Evolutionary conservation across 192 early-diverging fungal genomes (phyloP), one percentile per base, ranked within the genome.

Genomic region (Spinellus fusiger): DNA sequence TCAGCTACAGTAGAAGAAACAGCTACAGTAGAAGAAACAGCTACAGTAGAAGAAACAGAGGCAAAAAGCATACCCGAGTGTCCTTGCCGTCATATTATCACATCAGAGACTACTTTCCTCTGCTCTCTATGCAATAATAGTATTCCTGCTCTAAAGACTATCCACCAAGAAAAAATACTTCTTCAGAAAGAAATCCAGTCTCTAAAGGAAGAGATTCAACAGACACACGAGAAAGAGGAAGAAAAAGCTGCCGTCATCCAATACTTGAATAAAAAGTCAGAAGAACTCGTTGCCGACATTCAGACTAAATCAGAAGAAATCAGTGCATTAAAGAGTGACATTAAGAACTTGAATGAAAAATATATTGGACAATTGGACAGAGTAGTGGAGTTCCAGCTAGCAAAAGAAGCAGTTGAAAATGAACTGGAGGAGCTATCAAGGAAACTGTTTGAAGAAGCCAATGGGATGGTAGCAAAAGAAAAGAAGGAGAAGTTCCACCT

Each of bases 361-460:
- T 84, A 89, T 35, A 77, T 90, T 6, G 91, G 92, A 59, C 89
- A 92, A 70, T 87, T 97, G 31, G 88, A 93, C 64, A 83, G 84
- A 56, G 85, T 87, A 1, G 88, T 88, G 1, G 93, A 97, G 68
- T 80, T 98, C 49, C 90, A 95, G 54, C 85, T 88, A 62, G 88
- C 91, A 46, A 96, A 93, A 56, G 93, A 97, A 60, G 82, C 88
- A 44, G 85, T 99, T 1, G 92, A 98, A 69, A 86, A 83, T 16
- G 97, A 99, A 73, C 76, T 99, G 20, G 97, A 98, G 63, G 94
- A 98, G 28, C 73, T 99, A 31, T 93, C 90, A n/a, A 80, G 86
- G 29, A 81, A 83, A 34, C 69, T 99, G 16, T 95, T 99, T 73
- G 92, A 95, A 60, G 93, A 98, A 68, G 97, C 97, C 0, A 96